phyloP scores from a whole-genome alignment of 2,329 filamentous ascomycete genomes.

The Sporothrix schenckii region DNA sequence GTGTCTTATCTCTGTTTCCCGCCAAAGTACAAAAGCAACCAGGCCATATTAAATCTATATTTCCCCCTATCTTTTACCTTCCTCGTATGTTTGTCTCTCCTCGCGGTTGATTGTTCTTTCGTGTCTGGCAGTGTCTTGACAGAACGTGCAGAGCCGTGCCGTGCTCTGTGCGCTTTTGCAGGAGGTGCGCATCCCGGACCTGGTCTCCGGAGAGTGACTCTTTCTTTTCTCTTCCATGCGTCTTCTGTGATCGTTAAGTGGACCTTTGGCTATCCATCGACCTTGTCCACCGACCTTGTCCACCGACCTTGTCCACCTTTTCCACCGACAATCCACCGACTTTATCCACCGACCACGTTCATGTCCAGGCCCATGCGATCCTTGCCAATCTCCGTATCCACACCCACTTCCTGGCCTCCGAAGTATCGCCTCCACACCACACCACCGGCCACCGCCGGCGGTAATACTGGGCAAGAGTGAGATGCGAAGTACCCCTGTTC shows the following conservation, averaged over 20 bases:
- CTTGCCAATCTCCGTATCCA: background rate
- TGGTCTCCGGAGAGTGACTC: conserved; percentile 1
- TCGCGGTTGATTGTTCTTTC: background rate
- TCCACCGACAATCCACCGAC: too few relatives aligned
- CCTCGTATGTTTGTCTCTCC: background rate
- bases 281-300: too few relatives aligned
- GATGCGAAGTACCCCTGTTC: background rate
- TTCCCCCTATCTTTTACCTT: too few relatives aligned
- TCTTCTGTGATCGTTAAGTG: background rate
- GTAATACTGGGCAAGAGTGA: too few relatives aligned
- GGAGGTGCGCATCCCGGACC: background rate
- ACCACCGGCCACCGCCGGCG: conserved; percentile 15
- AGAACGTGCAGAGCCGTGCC: background rate
- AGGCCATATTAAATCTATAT: too few relatives aligned
- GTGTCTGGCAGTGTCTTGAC: background rate
- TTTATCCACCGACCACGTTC: background rate
- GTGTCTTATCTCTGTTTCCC: background rate
- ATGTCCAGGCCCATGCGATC: background rate
- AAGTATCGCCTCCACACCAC: background rate
- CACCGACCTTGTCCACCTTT: background rate
- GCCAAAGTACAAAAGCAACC: too few relatives aligned
- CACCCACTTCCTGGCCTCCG: background rate
- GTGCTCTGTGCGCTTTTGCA: conserved; percentile 12
- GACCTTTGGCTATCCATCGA: too few relatives aligned
- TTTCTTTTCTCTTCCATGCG: background rate